Percentiles rank a stretch among this genome's conserved stretches.
These are phyloP conservation scores for Pichia paraexigua DNA, from an alignment of 805 yeast genomes.

Conservation along the genomic window DNA sequence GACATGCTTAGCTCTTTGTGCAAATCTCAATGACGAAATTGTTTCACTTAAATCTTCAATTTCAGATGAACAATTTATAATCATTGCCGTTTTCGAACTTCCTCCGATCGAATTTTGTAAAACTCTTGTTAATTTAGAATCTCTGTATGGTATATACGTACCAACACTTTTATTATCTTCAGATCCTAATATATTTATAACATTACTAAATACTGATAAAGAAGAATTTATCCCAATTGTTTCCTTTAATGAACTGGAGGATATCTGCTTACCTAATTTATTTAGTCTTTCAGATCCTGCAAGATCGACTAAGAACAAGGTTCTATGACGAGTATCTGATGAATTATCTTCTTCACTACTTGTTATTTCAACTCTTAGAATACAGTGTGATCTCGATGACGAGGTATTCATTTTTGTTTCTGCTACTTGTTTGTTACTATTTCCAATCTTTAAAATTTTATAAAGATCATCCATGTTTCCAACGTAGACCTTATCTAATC, in stretches of 20 bases:
- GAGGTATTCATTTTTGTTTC: constrained; percentile 25
- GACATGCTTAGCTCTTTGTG: constrained; percentile 54
- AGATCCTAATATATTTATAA: constrained; percentile 71
- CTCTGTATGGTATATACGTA: constrained; percentile 21
- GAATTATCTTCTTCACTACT: constrained; percentile 40
- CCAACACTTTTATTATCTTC: constrained; percentile 39
- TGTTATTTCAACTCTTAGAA: constrained; percentile 59
- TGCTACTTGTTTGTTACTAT: constrained; percentile 45
- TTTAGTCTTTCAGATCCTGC: constrained; percentile 64
- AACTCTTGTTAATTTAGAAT: constrained; percentile 70
- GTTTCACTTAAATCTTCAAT: constrained; percentile 53
- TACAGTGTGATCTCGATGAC: constrained; percentile 75
- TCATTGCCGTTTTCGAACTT: constrained; percentile 66
- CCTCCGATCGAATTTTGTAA: constrained; percentile 79
- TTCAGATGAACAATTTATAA: constrained; percentile 68
- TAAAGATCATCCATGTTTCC: constrained; percentile 51
- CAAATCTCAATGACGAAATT: constrained; percentile 64
- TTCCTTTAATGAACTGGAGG: constrained; percentile 69
- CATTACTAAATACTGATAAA: constrained; percentile 69
- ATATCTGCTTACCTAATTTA: constrained; percentile 58
- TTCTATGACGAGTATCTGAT: constrained; percentile 48
- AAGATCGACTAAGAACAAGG: constrained; percentile 68
- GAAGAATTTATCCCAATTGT: constrained; percentile 80
- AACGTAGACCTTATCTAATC: constrained; percentile 57
- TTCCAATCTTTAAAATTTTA: constrained; percentile 51